These are phyloP conservation scores for Castanea crenata DNA, from an alignment of 306 rosid genomes.

Conservation along the genomic window DNA sequence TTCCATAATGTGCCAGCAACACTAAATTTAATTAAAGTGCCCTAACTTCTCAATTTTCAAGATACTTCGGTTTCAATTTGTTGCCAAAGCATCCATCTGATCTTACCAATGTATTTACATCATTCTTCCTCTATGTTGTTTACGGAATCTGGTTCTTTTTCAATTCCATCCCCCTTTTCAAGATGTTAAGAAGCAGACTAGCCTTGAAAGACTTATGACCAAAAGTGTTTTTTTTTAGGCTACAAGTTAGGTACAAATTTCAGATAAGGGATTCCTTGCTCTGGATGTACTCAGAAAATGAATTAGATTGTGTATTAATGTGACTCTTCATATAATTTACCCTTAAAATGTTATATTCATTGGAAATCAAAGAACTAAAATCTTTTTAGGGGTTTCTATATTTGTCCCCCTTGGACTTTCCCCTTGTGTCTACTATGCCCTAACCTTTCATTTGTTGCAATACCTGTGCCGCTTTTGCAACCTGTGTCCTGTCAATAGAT, in stretches of 20 bases:
- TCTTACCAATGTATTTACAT: background rate
- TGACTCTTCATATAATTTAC: background rate
- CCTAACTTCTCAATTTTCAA: background rate
- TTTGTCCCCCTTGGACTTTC: background rate
- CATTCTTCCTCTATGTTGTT: too few relatives aligned
- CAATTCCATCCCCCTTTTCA: background rate
- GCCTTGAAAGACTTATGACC: background rate
- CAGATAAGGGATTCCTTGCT: too few relatives aligned
- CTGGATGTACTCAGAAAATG: too few relatives aligned
- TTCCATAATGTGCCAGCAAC: background rate
- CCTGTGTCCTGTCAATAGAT: background rate
- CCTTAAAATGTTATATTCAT: background rate
- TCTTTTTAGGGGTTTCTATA: too few relatives aligned
- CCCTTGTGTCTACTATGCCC: background rate
- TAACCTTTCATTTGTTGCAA: too few relatives aligned
- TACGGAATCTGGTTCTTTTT: too few relatives aligned
- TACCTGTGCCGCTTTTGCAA: background rate
- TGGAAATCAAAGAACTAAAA: too few relatives aligned
- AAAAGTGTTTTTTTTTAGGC: background rate
- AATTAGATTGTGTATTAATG: too few relatives aligned
- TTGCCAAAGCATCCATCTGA: background rate
- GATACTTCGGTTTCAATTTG: background rate
- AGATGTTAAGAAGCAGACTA: background rate
- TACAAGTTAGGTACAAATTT: background rate
- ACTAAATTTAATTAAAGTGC: background rate